Percentiles rank a stretch among this genome's conserved stretches.
Evolutionary conservation across 2,329 filamentous ascomycete species (phyloP).

Genomic region (Pseudogymnoascus sp.): DNA sequence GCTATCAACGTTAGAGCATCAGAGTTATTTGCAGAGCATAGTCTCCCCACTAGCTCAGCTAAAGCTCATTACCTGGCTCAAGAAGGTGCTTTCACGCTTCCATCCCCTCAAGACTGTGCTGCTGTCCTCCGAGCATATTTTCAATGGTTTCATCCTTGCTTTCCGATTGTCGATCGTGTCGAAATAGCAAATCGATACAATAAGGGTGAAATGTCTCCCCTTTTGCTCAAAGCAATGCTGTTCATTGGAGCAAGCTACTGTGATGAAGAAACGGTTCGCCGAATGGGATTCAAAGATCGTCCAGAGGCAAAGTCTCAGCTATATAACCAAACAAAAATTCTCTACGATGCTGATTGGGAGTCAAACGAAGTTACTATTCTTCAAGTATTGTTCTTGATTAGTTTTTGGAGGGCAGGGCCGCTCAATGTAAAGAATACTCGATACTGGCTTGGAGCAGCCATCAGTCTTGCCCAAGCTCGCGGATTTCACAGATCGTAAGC

Average conservation of each 20-base stretch:
- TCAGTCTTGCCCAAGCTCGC: conserved; percentile 45
- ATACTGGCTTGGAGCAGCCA: conserved; percentile 46
- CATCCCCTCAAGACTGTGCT: conserved; percentile 36
- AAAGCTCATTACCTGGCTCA: conserved; percentile 33
- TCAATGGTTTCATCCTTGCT: conserved; percentile 50
- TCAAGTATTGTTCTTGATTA: conserved; percentile 47
- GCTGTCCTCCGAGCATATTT: conserved; percentile 47
- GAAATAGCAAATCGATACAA: conserved; percentile 36
- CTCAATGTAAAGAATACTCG: conserved; percentile 42
- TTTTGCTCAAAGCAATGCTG: conserved; percentile 47
- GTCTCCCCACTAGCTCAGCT: conserved; percentile 16
- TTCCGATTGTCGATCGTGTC: conserved; percentile 45
- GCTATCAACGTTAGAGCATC: conserved; percentile 20
- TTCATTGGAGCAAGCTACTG: conserved; percentile 50
- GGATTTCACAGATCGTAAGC: conserved; percentile 35
- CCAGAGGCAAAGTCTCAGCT: conserved; percentile 44
- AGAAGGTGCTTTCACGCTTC: conserved; percentile 40
- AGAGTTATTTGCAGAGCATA: conserved; percentile 1
- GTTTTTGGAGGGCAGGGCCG: conserved; percentile 48
- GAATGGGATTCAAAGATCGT: conserved; percentile 41
- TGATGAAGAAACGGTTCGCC: conserved; percentile 37
- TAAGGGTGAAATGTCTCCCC: conserved; percentile 39
- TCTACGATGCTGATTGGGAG: conserved; percentile 49
- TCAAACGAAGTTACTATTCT: conserved; percentile 43
- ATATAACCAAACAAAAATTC: conserved; percentile 43